Percentiles rank a stretch among this genome's conserved stretches.
Evolutionary conservation across 176 grass and related monocot species (phyloP).

Genomic region (Zoysia japonica): DNA sequence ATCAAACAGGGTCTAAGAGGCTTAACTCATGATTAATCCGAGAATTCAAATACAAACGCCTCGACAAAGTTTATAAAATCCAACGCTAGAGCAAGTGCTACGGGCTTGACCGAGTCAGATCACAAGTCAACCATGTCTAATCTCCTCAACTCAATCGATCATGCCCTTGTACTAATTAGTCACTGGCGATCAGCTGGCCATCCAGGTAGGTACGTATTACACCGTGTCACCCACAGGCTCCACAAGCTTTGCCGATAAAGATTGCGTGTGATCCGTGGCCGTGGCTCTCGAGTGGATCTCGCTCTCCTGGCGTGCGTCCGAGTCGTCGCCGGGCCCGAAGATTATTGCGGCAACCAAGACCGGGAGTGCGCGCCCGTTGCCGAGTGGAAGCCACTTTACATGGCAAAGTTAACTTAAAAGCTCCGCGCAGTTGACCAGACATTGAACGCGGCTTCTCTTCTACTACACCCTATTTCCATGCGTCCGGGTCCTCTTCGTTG

Average conservation of each 20-base stretch:
- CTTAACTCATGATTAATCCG: background rate
- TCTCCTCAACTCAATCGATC: background rate
- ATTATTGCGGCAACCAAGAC: too few relatives aligned
- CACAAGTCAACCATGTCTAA: constrained; percentile 18
- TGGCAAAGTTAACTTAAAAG: too few relatives aligned
- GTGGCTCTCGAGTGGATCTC: constrained; percentile 21
- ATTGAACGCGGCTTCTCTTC: too few relatives aligned
- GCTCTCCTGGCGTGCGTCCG: constrained; percentile 9
- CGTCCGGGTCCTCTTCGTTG: too few relatives aligned
- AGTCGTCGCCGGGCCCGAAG: background rate
- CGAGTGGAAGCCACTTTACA: too few relatives aligned
- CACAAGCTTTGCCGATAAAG: constrained; percentile 24
- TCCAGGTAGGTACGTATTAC: constrained; percentile 9
- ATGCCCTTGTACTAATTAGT: background rate
- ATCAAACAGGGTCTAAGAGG: background rate
- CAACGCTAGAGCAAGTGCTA: background rate
- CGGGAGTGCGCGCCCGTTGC: too few relatives aligned
- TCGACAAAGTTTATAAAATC: background rate
- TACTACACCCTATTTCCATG: too few relatives aligned
- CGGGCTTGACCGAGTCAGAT: background rate
- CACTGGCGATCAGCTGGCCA: background rate
- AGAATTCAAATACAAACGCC: background rate
- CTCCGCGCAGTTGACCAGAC: too few relatives aligned
- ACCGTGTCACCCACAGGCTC: constrained; percentile 20
- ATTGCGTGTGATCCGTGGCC: constrained; percentile 17